Percentiles rank a stretch among this genome's conserved stretches.
phyloP scores from a whole-genome alignment of 2,329 filamentous ascomycete species.

The Penicillium sp. region DNA sequence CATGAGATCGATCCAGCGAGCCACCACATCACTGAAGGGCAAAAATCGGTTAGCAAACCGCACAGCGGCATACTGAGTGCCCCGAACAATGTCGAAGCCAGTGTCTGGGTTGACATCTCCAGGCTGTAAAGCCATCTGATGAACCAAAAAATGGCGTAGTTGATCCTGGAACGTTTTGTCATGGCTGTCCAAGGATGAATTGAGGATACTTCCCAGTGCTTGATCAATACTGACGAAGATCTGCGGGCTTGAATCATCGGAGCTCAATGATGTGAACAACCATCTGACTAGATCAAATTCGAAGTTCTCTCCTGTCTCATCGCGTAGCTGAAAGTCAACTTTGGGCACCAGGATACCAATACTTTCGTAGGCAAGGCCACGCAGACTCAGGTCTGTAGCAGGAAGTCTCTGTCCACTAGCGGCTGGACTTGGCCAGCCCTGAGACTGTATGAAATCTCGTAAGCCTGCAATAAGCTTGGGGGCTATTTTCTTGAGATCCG shows the following conservation, averaged over 20 bases:
- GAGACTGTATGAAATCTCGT: conserved; percentile 68
- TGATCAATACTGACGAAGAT: conserved; percentile 87
- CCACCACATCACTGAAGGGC: conserved; percentile 72
- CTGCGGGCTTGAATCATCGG: conserved; percentile 69
- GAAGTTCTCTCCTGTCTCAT: conserved; percentile 41
- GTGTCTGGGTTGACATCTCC: conserved; percentile 40
- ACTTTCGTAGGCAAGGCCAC: conserved; percentile 83
- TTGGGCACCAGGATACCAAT: conserved; percentile 71
- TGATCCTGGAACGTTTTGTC: conserved; percentile 43
- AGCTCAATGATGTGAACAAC: conserved; percentile 78
- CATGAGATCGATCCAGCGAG: conserved; percentile 83
- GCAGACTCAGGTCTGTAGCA: conserved; percentile 62
- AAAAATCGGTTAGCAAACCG: conserved; percentile 90
- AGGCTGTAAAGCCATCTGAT: conserved; percentile 59
- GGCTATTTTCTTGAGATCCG: conserved; percentile 64
- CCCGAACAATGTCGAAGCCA: conserved; percentile 57
- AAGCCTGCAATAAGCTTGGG: conserved; percentile 66
- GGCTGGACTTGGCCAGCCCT: conserved; percentile 74
- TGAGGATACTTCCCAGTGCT: conserved; percentile 74
- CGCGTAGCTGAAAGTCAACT: conserved; percentile 37
- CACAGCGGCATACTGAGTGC: conserved; percentile 75
- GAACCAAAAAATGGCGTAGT: conserved; percentile 60
- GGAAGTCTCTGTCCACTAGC: conserved; percentile 53
- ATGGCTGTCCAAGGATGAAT: conserved; percentile 52
- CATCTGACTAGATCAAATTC: conserved; percentile 61